These are phyloP conservation scores for Aspergillus homomorphus DNA, from an alignment of 495 filamentous ascomycete genomes.

Conservation along the genomic window DNA sequence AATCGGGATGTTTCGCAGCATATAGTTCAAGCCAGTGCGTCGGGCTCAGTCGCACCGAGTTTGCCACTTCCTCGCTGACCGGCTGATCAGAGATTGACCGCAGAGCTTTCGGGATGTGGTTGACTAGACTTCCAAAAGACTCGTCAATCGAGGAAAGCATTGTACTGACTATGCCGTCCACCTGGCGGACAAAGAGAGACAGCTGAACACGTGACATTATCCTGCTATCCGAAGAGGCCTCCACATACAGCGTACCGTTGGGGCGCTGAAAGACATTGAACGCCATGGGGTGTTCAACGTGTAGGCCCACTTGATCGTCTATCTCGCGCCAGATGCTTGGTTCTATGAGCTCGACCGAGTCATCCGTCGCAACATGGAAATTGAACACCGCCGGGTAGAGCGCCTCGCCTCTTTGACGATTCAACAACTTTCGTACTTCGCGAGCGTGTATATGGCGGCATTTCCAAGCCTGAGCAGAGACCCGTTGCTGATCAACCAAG, in stretches of 20 bases:
- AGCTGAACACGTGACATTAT: slow-evolving; percentile 28
- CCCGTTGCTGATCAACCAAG: slow-evolving; percentile 22
- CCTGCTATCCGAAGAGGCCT: slow-evolving; percentile 24
- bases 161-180: slow-evolving; percentile 26
- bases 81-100: slow-evolving; percentile 24
- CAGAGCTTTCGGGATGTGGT: slow-evolving; percentile 19
- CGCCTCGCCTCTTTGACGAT: slow-evolving; percentile 21
- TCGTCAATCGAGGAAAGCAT: slow-evolving; percentile 29
- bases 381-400: slow-evolving; percentile 38
- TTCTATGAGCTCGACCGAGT: not conserved
- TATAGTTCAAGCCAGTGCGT: slow-evolving; percentile 34
- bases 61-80: slow-evolving; percentile 16
- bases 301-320: slow-evolving; percentile 27
- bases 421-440: slow-evolving; percentile 26
- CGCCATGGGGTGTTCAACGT: slow-evolving; percentile 37
- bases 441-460: slow-evolving; percentile 30
- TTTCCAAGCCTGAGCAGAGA: slow-evolving; percentile 24
- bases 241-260: slow-evolving; percentile 21
- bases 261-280: slow-evolving; percentile 27
- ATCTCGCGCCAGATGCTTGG: slow-evolving; percentile 21
- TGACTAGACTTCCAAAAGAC: slow-evolving; percentile 15
- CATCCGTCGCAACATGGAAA: slow-evolving; percentile 17
- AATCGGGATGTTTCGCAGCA: slow-evolving; percentile 34
- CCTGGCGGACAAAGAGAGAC: slow-evolving; percentile 27
- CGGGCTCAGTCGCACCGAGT: slow-evolving; percentile 22